A percentile compares a stretch with the other conserved stretches of the same genome.
These are phyloP conservation scores for Fagopyrum homotropicum DNA, from an alignment of 148 eudicot genomes.

Conservation along the genomic window DNA sequence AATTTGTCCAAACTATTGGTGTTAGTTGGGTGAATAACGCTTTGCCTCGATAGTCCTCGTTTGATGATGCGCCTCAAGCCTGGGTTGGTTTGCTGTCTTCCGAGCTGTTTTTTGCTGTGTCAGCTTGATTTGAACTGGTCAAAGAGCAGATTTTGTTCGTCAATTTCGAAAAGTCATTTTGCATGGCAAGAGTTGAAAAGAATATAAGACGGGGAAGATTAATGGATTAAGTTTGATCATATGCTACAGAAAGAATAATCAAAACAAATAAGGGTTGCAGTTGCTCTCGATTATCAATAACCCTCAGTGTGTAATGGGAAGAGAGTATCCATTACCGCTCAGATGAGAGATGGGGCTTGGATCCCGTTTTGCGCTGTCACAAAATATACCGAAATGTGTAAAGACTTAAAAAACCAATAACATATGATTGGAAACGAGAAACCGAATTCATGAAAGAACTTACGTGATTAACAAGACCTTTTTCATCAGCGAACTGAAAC, in stretches of 20 bases:
- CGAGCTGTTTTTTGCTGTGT: neutral
- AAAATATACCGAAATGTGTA: neutral
- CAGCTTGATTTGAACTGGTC: conserved; percentile 1
- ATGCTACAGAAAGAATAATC: neutral
- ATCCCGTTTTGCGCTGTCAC: conserved; percentile 1
- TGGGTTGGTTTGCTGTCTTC: neutral
- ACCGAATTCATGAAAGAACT: conserved; percentile 8
- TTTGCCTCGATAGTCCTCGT: neutral
- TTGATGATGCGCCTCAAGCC: neutral
- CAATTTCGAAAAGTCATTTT: neutral
- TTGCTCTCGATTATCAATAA: neutral
- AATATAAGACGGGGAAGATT: neutral
- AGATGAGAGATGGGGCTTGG: conserved; percentile 1
- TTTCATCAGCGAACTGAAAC: conserved; percentile 36
- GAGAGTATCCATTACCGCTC: conserved; percentile 9
- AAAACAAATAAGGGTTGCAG: neutral
- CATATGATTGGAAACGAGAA: neutral
- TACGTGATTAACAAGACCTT: conserved; percentile 21
- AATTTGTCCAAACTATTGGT: neutral
- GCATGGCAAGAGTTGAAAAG: neutral
- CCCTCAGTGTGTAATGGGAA: neutral
- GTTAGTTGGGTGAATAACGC: neutral
- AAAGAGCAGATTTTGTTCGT: neutral
- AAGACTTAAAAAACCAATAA: neutral
- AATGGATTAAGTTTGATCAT: neutral